Conservation (phyloP, 495 filamentous ascomycete genomes). For the Ramalina peruviana region DNA sequence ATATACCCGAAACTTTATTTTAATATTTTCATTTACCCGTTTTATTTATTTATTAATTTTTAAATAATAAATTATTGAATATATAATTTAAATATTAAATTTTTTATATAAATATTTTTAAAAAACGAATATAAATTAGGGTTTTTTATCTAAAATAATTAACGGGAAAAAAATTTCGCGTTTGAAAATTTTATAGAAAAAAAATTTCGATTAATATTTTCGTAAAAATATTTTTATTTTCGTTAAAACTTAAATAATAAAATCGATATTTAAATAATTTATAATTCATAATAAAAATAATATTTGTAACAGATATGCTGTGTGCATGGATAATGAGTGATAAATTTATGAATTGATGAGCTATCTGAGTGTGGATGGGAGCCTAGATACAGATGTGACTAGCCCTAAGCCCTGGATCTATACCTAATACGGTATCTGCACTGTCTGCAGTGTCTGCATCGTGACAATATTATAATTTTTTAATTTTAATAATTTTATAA, state of each 20-base stretch:
- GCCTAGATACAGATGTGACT: too few relatives aligned
- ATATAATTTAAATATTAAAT: slow-evolving; percentile 5
- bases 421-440: too few relatives aligned
- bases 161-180: too few relatives aligned
- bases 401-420: too few relatives aligned
- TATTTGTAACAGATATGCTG: too few relatives aligned
- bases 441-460: too few relatives aligned
- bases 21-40: slow-evolving; percentile 10
- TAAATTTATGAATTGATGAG: too few relatives aligned
- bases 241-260: background rate
- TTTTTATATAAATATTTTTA: slow-evolving; percentile 10
- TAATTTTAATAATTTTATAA: background rate
- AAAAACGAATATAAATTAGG: slow-evolving; percentile 10
- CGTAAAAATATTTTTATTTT: background rate
- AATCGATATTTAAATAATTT: background rate
- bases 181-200: slow-evolving; percentile 4
- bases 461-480: background rate
- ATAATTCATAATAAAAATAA: background rate
- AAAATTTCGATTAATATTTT: slow-evolving; percentile 3
- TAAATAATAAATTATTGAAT: slow-evolving; percentile 18
- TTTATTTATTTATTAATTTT: slow-evolving; percentile 20
- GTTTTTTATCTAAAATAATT: too few relatives aligned
- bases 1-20: slow-evolving; percentile 17
- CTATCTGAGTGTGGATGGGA: too few relatives aligned
- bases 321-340: too few relatives aligned